Percentiles rank a stretch among this genome's conserved stretches.
Evolutionary conservation across 441 rosid genomes (phyloP).

Genomic region (Populus hybrid): DNA sequence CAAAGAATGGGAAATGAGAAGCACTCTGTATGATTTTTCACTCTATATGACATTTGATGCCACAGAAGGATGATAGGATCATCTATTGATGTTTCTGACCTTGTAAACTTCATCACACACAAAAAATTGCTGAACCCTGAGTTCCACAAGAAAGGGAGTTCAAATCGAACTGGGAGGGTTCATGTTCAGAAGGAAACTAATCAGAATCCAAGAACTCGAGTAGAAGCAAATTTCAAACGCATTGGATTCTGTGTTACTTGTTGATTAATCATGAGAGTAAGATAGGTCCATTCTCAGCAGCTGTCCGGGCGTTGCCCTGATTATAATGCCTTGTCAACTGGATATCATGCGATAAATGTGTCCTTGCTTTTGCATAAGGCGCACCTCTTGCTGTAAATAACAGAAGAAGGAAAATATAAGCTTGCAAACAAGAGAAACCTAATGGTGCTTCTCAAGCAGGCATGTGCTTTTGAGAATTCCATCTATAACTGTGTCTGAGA

Average conservation of each 20-base stretch:
- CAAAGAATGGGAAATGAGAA: slow-evolving; percentile 7
- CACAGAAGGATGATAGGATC: neutral
- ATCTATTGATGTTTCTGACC: neutral
- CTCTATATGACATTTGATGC: slow-evolving; percentile 7
- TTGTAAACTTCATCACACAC: neutral
- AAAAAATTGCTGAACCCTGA: neutral
- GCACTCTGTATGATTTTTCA: neutral
- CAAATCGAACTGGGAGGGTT: slow-evolving; percentile 7
- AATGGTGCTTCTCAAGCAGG: neutral
- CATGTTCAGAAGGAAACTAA: slow-evolving; percentile 2
- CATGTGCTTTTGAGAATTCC: neutral
- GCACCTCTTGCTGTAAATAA: slow-evolving; percentile 78
- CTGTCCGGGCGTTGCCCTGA: slow-evolving; percentile 58
- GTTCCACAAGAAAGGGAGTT: slow-evolving; percentile 1
- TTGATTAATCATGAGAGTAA: slow-evolving; percentile 53
- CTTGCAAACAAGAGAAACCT: neutral
- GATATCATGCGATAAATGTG: slow-evolving; percentile 51
- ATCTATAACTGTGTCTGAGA: neutral
- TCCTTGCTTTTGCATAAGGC: slow-evolving; percentile 56
- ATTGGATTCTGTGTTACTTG: neutral
- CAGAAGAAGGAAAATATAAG: slow-evolving; percentile 12
- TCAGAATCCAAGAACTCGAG: slow-evolving; percentile 10
- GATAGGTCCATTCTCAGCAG: slow-evolving; percentile 84
- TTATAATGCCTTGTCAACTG: slow-evolving; percentile 71
- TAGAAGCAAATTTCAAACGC: slow-evolving; percentile 11